Percentiles rank a stretch among this genome's conserved stretches.
Evolutionary conservation across 1,284 basidiomycete genomes (phyloP).

Genomic region (Thecaphora thlaspeos): DNA sequence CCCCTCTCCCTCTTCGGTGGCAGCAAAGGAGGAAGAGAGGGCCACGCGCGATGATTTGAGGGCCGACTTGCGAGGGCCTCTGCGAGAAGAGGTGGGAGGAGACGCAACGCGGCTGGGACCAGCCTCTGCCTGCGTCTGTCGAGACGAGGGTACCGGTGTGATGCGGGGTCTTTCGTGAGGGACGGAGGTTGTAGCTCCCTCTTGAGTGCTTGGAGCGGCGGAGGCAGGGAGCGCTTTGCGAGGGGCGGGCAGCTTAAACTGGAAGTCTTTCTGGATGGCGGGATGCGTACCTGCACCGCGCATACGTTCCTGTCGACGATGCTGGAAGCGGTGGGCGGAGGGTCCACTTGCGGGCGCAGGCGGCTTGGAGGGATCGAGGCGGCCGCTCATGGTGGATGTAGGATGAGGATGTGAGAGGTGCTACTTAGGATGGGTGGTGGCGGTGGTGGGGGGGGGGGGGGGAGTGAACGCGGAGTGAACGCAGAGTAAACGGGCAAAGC

Average conservation of each 20-base stretch:
- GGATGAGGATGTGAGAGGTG: not conserved
- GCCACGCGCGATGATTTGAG: no score
- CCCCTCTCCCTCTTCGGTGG: no score
- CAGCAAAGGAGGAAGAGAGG: no score
- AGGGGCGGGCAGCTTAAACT: conserved; percentile 25
- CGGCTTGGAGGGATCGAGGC: not conserved
- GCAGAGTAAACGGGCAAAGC: no score
- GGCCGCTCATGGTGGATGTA: not conserved
- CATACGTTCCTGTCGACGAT: conserved; percentile 36
- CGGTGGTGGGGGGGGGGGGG: not conserved
- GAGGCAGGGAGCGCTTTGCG: conserved; percentile 5
- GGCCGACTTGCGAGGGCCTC: no score
- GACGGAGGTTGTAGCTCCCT: not conserved
- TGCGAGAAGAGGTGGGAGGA: not conserved
- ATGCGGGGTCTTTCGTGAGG: no score
- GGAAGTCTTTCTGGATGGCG: conserved; percentile 34
- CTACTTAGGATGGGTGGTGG: no score
- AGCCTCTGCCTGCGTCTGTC: not conserved
- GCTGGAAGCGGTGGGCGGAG: conserved; percentile 26
- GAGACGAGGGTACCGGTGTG: no score
- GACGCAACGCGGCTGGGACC: not conserved
- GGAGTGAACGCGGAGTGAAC: not conserved
- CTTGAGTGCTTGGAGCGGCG: not conserved
- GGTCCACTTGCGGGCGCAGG: conserved; percentile 6
- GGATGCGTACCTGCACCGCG: conserved; percentile 33